phyloP scores from a whole-genome alignment of 306 rosid species.

The Cucurbita moschata region DNA sequence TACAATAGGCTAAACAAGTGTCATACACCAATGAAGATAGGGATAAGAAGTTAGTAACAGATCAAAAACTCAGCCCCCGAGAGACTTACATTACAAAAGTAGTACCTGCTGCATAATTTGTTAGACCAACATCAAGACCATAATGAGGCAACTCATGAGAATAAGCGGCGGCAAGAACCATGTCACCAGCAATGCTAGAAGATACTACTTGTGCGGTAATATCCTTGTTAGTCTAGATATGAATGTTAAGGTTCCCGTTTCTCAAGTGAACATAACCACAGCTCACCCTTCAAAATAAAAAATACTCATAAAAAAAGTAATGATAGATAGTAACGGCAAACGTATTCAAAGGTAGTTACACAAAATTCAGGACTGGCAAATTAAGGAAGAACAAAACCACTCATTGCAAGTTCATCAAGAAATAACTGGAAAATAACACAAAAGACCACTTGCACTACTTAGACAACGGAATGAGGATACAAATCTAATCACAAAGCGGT shows the following conservation, averaged over 20 bases:
- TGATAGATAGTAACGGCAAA: neutral
- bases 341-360: neutral
- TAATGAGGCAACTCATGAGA: conserved; percentile 47
- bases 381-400: neutral
- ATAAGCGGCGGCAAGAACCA: conserved; percentile 54
- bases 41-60: neutral
- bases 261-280: neutral
- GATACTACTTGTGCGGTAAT: conserved; percentile 45
- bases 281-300: neutral
- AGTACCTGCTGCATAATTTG: conserved; percentile 70
- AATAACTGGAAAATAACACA: neutral
- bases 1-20: conserved; percentile 53
- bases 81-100: conserved; percentile 34
- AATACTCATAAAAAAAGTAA: neutral
- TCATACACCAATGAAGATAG: neutral
- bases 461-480: conserved; percentile 36
- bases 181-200: conserved; percentile 56
- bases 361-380: neutral
- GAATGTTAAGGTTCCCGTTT: neutral
- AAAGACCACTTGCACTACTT: too few relatives aligned
- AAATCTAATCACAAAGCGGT: conserved; percentile 62
- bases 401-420: neutral
- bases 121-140: conserved; percentile 59
- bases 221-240: conserved; percentile 38
- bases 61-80: conserved; percentile 11